Conservation (phyloP, 2,329 filamentous ascomycete species). For the Trichophyton verrucosum region DNA sequence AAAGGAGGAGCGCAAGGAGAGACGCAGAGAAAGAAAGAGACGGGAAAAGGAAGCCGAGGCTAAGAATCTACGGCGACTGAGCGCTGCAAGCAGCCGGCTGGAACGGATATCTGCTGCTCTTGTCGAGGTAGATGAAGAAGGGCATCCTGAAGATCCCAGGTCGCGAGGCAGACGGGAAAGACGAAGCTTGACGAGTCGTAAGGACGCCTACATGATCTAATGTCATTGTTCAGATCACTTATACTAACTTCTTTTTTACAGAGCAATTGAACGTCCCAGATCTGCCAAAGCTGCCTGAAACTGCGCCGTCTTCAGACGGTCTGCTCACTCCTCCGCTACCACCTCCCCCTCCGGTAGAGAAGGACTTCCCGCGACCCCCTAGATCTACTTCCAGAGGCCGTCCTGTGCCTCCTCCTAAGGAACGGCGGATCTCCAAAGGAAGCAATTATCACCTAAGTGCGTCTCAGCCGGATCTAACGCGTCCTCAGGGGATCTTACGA, state of each 20-base stretch:
- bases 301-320: conserved; percentile 24
- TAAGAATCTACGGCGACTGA: conserved; percentile 67
- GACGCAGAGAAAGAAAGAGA: conserved; percentile 65
- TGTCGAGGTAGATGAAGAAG: conserved; percentile 68
- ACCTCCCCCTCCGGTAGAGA: conserved; percentile 60
- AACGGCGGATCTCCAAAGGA: conserved; percentile 62
- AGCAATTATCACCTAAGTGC: conserved; percentile 81
- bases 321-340: conserved; percentile 31
- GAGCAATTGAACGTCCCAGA: conserved; percentile 55
- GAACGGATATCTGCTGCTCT: conserved; percentile 68
- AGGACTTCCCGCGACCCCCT: conserved; percentile 58
- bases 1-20: conserved; percentile 83
- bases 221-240: conserved; percentile 57
- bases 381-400: conserved; percentile 62
- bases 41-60: conserved; percentile 73
- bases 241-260: not conserved
- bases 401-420: conserved; percentile 75
- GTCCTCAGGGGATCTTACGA: conserved; percentile 44
- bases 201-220: conserved; percentile 38
- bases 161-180: conserved; percentile 67
- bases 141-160: conserved; percentile 44
- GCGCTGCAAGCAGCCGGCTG: conserved; percentile 76
- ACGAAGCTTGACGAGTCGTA: conserved; percentile 48
- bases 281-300: conserved; percentile 63
- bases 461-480: conserved; percentile 50